Conservation (phyloP, 2,329 filamentous ascomycete species). For the Penicillium sp. region DNA sequence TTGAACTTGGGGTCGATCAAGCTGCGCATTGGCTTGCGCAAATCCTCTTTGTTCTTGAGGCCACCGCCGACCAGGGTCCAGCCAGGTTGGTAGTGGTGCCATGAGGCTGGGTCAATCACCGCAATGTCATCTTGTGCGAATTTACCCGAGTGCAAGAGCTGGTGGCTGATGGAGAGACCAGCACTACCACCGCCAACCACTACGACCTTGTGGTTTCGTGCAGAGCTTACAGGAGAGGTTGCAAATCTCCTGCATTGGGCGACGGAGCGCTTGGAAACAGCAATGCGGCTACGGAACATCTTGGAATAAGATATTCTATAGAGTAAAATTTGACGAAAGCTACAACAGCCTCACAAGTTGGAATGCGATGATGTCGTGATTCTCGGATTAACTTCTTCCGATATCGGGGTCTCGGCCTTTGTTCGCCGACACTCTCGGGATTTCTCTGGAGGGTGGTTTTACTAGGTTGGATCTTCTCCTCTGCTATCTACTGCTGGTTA, state of each 20-base stretch:
- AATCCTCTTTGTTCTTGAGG: slow-evolving; percentile 61
- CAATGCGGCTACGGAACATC: slow-evolving; percentile 31
- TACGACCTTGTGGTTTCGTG: slow-evolving; percentile 61
- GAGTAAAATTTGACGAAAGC: neutral
- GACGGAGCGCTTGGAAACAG: slow-evolving; percentile 23
- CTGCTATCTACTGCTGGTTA: too few species aligned
- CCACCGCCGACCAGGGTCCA: slow-evolving; percentile 69
- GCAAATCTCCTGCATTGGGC: slow-evolving; percentile 20
- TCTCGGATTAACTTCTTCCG: slow-evolving; percentile 9
- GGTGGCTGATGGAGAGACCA: slow-evolving; percentile 65
- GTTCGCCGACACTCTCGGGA: neutral
- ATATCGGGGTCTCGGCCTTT: slow-evolving; percentile 3
- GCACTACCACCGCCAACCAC: slow-evolving; percentile 67
- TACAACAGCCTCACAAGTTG: neutral
- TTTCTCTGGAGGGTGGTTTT: neutral
- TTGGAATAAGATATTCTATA: neutral
- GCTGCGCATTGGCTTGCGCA: slow-evolving; percentile 52
- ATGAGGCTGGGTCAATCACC: slow-evolving; percentile 61
- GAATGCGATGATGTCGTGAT: slow-evolving; percentile 8
- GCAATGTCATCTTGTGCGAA: slow-evolving; percentile 63
- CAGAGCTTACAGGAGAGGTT: slow-evolving; percentile 38
- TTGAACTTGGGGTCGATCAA: slow-evolving; percentile 61
- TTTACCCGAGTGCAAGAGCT: slow-evolving; percentile 60
- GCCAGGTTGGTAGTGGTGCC: slow-evolving; percentile 68
- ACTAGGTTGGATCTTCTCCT: too few species aligned